Percentiles rank a stretch among this genome's conserved stretches.
These are phyloP conservation scores for Boletellus sp. DNA, from an alignment of 768 basidiomycete species.

Conservation along the genomic window DNA sequence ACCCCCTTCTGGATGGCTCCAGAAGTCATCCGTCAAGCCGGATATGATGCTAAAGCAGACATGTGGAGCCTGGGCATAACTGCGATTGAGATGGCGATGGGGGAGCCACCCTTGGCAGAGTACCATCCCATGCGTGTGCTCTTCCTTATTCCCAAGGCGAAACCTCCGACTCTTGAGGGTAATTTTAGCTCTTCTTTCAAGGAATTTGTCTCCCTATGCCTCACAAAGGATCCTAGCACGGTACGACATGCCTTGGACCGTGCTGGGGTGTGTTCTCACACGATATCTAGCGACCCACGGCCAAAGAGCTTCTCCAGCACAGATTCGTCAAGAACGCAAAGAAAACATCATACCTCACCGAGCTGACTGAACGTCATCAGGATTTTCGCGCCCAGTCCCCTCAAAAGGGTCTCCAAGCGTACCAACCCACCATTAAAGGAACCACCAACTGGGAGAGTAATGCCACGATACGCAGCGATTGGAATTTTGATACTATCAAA, in stretches of 20 bases:
- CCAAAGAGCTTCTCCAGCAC: conserved; percentile 90
- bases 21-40: conserved; percentile 95
- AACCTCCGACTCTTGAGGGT: conserved; percentile 87
- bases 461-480: conserved; percentile 83
- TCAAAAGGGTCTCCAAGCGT: conserved; percentile 49
- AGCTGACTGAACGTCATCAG: conserved; percentile 85
- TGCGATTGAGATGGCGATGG: conserved; percentile 96
- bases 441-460: conserved; percentile 65
- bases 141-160: conserved; percentile 96
- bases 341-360: conserved; percentile 78
- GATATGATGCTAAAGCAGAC: conserved; percentile 94
- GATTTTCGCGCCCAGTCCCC: conserved; percentile 67
- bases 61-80: conserved; percentile 99
- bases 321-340: conserved; percentile 84
- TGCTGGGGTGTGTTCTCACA: conserved; percentile 9
- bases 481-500: conserved; percentile 91
- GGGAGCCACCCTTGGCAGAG: conserved; percentile 93
- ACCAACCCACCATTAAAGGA: conserved; percentile 56
- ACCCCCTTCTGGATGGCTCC: conserved; percentile 99
- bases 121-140: conserved; percentile 99
- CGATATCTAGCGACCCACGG: conserved; percentile 72
- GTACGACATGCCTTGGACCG: conserved; percentile 43
- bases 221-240: conserved; percentile 85
- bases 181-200: conserved; percentile 83
- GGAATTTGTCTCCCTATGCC: conserved; percentile 84